These are phyloP conservation scores for Globomyces pollinis-pini DNA, from an alignment of 192 early-diverging fungal species.

Conservation along the genomic window DNA sequence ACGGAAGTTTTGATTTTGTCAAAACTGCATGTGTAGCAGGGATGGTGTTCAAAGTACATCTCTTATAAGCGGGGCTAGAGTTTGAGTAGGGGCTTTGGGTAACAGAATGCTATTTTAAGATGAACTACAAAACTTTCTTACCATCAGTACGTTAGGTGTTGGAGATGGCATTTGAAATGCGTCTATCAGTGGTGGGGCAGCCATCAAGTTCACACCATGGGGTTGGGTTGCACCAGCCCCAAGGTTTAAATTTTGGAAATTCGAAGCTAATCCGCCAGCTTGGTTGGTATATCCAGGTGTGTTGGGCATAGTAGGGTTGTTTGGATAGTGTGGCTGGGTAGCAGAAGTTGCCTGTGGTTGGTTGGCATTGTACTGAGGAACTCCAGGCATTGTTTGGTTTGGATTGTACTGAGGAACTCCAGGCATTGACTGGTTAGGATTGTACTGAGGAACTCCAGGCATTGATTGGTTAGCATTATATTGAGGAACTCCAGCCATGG, in stretches of 20 bases:
- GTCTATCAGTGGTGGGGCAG: slow-evolving; percentile 14
- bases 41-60: slow-evolving; percentile 82
- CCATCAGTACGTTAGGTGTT: slow-evolving; percentile 2
- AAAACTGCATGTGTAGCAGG: slow-evolving; percentile 75
- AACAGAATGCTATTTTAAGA: slow-evolving; percentile 15
- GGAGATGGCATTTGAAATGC: slow-evolving; percentile 10
- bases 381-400: neutral
- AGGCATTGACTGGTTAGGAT: neutral
- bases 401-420: neutral
- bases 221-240: neutral
- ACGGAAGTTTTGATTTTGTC: slow-evolving; percentile 81
- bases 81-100: slow-evolving; percentile 47
- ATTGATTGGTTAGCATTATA: neutral
- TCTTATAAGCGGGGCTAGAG: slow-evolving; percentile 72
- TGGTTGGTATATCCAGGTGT: neutral
- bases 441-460: neutral
- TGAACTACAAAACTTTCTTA: slow-evolving; percentile 1
- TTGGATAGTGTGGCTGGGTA: neutral
- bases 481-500: neutral
- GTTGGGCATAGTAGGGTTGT: neutral
- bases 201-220: slow-evolving; percentile 19
- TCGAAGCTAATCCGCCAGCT: neutral
- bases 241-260: neutral
- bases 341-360: neutral
- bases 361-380: neutral